Evolutionary conservation across 768 basidiomycete genomes (phyloP).

Genomic region (Strobilomyces dryophilus): DNA sequence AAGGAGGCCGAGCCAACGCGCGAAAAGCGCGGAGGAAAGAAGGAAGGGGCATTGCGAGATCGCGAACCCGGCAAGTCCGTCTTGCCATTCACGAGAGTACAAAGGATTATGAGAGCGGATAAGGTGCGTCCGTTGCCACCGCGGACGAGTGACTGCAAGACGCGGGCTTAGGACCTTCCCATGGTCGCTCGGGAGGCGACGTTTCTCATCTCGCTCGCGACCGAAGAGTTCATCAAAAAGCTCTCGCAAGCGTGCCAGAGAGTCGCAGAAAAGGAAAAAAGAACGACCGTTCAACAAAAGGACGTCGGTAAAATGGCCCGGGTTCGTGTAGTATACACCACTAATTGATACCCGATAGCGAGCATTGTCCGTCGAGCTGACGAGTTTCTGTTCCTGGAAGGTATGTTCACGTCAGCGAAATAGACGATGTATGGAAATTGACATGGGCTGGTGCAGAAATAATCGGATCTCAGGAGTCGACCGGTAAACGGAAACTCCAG

Average conservation of each 20-base stretch:
- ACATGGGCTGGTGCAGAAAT: constrained; percentile 41
- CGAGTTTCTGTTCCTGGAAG: constrained; percentile 77
- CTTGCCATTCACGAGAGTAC: constrained; percentile 73
- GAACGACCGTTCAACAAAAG: constrained; percentile 70
- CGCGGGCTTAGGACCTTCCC: constrained; percentile 57
- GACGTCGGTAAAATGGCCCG: constrained; percentile 61
- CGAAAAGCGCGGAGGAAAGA: constrained; percentile 18
- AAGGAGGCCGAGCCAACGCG: constrained; percentile 7
- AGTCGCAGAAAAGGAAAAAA: constrained; percentile 65
- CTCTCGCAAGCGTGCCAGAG: constrained; percentile 68
- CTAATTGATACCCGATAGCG: constrained; percentile 36
- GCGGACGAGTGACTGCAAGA: constrained; percentile 1
- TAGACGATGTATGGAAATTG: background rate
- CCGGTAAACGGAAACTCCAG: constrained; percentile 40
- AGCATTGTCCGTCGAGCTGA: constrained; percentile 61
- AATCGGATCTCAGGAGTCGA: constrained; percentile 50
- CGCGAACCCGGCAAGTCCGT: constrained; percentile 63
- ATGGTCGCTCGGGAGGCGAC: constrained; percentile 74
- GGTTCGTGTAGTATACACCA: background rate
- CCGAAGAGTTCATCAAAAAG: constrained; percentile 84
- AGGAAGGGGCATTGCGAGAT: constrained; percentile 18
- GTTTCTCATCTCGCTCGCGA: constrained; percentile 75
- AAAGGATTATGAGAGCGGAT: constrained; percentile 83
- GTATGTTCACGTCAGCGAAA: constrained; percentile 32
- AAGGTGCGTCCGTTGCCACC: constrained; percentile 43